Conservation (phyloP, 441 rosid genomes). For the Gossypium lobatum region DNA sequence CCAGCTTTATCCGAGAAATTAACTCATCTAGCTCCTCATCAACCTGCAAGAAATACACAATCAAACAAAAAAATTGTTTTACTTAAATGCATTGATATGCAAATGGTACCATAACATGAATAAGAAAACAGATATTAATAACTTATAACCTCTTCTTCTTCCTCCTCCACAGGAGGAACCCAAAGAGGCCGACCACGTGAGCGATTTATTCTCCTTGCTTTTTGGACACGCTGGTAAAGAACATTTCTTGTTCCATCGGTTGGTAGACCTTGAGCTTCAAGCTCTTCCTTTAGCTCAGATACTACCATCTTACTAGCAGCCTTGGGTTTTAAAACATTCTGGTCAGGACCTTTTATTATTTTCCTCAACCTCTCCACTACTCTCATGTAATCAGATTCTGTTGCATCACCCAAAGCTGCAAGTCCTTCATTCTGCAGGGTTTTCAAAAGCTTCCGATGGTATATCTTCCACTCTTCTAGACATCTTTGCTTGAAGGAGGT, state of each 20-base stretch:
- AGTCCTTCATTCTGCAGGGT: slow-evolving; percentile 72
- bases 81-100: not conserved
- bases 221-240: slow-evolving; percentile 98
- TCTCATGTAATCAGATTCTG: slow-evolving; percentile 79
- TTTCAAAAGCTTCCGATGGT: slow-evolving; percentile 73
- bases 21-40: slow-evolving; percentile 83
- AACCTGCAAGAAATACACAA: slow-evolving; percentile 38
- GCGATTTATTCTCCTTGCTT: slow-evolving; percentile 94
- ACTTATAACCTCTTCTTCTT: slow-evolving; percentile 75
- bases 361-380: slow-evolving; percentile 71
- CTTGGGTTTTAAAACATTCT: slow-evolving; percentile 80
- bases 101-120: not conserved
- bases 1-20: slow-evolving; percentile 73
- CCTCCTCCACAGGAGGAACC: slow-evolving; percentile 96
- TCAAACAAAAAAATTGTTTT: not conserved
- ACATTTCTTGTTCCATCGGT: slow-evolving; percentile 96
- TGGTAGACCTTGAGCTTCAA: slow-evolving; percentile 92
- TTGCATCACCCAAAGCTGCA: slow-evolving; percentile 60
- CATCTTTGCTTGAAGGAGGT: slow-evolving; percentile 89
- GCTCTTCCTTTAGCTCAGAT: slow-evolving; percentile 88
- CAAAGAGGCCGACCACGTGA: slow-evolving; percentile 97
- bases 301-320: slow-evolving; percentile 99
- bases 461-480: slow-evolving; percentile 65
- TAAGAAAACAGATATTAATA: not conserved
- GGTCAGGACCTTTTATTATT: slow-evolving; percentile 73